Conservation (phyloP, 2,329 filamentous ascomycete species). For the Neophaeococcomyces mojaviensis region DNA sequence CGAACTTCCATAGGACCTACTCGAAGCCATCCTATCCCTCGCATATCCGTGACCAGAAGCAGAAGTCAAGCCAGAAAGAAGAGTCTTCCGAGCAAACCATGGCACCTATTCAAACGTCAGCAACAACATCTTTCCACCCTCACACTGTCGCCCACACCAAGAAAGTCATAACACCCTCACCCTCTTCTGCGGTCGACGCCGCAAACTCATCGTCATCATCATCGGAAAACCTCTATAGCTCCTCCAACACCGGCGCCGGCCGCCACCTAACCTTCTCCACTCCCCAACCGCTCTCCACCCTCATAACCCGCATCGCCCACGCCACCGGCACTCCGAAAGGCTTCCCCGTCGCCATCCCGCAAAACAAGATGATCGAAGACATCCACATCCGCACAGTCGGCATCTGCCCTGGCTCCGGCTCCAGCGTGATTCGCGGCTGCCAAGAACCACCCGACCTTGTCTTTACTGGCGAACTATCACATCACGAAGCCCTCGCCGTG, state of each 20-base stretch:
- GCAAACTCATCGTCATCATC: constrained; percentile 21
- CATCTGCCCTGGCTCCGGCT: constrained; percentile 85
- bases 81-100: constrained; percentile 14
- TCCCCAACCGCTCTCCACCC: constrained; percentile 45
- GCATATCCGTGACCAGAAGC: constrained; percentile 1
- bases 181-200: constrained; percentile 28
- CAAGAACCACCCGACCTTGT: constrained; percentile 65
- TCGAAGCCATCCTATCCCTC: constrained; percentile 34
- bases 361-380: constrained; percentile 43
- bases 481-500: constrained; percentile 82
- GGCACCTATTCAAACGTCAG: not conserved
- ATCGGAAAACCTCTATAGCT: constrained; percentile 29
- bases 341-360: constrained; percentile 57
- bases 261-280: constrained; percentile 50
- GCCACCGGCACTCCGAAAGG: constrained; percentile 61
- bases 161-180: constrained; percentile 46
- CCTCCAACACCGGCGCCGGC: constrained; percentile 51
- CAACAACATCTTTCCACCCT: constrained; percentile 26
- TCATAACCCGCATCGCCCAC: constrained; percentile 56
- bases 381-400: constrained; percentile 62
- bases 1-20: constrained; percentile 25
- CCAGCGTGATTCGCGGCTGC: constrained; percentile 48
- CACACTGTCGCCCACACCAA: constrained; percentile 42
- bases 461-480: constrained; percentile 87
- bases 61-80: not conserved